Evolutionary conservation across 106 monocot genomes (phyloP), one percentile per base, ranked within the genome.

Genomic region (Dioscorea alata): DNA sequence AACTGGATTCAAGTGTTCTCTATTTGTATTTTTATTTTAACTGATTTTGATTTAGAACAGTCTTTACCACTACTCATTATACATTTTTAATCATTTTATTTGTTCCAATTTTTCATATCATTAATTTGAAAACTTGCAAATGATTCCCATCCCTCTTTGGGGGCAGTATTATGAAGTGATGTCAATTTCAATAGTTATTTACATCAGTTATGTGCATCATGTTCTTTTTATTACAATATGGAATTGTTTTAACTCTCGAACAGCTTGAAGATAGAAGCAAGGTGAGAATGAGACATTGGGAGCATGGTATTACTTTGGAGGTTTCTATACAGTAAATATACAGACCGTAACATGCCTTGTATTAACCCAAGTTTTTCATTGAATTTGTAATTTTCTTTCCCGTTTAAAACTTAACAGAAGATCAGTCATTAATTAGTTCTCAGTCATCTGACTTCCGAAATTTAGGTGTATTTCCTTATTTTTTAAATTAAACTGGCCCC

Each of bases 221-320:
- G 17, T 16, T 53, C 13, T 53, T 53, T 13, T n/a, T 16, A 53
- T 53, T 16, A 53, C 13, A 16, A 13, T 53, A 16, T 53, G 5
- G 18, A 14, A 62, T 35, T 31, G 6, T 75, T 48, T 2, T 61
- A 21, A 28, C 52, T 61, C 48, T 87, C 49, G 83, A 78, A 65
- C 80, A 80, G 54, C 87, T 83, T 68, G 87, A 87, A 87, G 77
- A 87, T 54, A 81, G 61, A 61, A 14, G 63, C 60, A 71, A 80
- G 87, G 87, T 75, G 63, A 80, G 70, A 50, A 61, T 15, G 2
- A 60, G 53, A n/a, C 53, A n/a, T 13, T 13, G 2, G 53, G 53
- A 4, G 7, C 53, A 10, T 16, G n/a, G 14, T 53, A 13, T n/a
- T 13, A 13, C 53, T 53, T n/a, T 53, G 53, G 13, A 53, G 2